These are phyloP conservation scores for Chenopodium quinoa DNA, from an alignment of 148 eudicot species.

Conservation along the genomic window DNA sequence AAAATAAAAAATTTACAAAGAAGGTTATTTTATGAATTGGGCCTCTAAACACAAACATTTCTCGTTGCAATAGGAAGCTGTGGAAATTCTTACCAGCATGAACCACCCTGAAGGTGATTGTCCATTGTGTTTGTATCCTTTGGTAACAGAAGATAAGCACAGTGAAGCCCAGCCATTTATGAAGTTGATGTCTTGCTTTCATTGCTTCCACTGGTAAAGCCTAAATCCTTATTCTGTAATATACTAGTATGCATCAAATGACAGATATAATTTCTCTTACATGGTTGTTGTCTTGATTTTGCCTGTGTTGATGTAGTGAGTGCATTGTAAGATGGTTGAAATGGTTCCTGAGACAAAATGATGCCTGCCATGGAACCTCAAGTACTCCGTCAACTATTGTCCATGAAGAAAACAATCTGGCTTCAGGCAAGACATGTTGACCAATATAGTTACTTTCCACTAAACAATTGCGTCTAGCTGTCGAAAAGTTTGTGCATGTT, in stretches of 20 bases:
- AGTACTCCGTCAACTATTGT: slow-evolving; percentile 29
- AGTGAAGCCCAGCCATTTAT: slow-evolving; percentile 55
- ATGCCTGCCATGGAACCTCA: slow-evolving; percentile 24
- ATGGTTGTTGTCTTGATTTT: slow-evolving; percentile 15
- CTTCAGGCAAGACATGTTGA: slow-evolving; percentile 34
- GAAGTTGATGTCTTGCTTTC: slow-evolving; percentile 98
- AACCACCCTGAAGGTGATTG: slow-evolving; percentile 97
- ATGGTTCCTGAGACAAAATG: slow-evolving; percentile 59
- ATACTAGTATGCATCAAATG: not conserved
- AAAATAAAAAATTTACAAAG: no score
- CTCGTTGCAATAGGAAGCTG: slow-evolving; percentile 62
- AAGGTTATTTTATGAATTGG: not conserved
- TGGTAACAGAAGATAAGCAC: slow-evolving; percentile 55
- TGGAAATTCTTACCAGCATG: slow-evolving; percentile 77
- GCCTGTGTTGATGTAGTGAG: slow-evolving; percentile 42
- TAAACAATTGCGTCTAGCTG: not conserved
- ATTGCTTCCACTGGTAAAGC: slow-evolving; percentile 88
- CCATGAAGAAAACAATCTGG: slow-evolving; percentile 31
- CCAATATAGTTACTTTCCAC: not conserved
- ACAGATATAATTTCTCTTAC: not conserved
- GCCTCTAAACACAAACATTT: not conserved
- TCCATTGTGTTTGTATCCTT: slow-evolving; percentile 80
- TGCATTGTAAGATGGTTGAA: slow-evolving; percentile 91
- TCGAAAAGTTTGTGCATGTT: slow-evolving; percentile 11
- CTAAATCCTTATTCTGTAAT: slow-evolving; percentile 2